Conservation (phyloP, 163 green algal genomes). For the Scenedesmus sp. region DNA sequence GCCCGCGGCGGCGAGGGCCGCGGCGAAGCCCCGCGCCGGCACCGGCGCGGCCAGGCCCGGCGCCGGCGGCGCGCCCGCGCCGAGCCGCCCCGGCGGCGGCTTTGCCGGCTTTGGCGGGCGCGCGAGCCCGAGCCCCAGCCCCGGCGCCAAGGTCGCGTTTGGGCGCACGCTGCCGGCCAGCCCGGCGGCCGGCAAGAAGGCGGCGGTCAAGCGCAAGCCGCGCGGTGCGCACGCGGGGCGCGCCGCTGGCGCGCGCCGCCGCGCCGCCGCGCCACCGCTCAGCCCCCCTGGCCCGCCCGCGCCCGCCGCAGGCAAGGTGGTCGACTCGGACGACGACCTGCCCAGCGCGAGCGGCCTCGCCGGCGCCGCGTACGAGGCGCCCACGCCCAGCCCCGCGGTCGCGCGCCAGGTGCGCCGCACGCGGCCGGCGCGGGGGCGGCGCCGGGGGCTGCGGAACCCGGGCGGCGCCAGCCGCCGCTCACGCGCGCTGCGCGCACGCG, state of each 20-base stretch:
- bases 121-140: background rate
- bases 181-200: slow-evolving; percentile 14
- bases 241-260: no score
- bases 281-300: no score
- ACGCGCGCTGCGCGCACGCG: no score
- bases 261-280: no score
- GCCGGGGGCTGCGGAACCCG: no score
- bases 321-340: slow-evolving; percentile 39
- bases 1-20: background rate
- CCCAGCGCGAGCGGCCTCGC: slow-evolving; percentile 8
- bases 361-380: slow-evolving; percentile 16
- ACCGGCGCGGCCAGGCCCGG: no score
- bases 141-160: slow-evolving; percentile 28
- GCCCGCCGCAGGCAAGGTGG: slow-evolving; percentile 32
- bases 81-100: background rate
- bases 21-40: slow-evolving; percentile 1
- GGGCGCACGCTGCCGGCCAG: slow-evolving; percentile 18
- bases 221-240: background rate
- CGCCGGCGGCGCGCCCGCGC: background rate
- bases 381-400: slow-evolving; percentile 43
- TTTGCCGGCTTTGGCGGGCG: background rate
- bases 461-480: no score
- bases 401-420: slow-evolving; percentile 33
- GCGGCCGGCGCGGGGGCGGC: no score
- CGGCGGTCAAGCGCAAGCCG: slow-evolving; percentile 45